Percentiles rank a stretch among this genome's conserved stretches.
These are phyloP conservation scores for Penicillium taxi DNA, from an alignment of 495 filamentous ascomycete genomes.

Conservation along the genomic window DNA sequence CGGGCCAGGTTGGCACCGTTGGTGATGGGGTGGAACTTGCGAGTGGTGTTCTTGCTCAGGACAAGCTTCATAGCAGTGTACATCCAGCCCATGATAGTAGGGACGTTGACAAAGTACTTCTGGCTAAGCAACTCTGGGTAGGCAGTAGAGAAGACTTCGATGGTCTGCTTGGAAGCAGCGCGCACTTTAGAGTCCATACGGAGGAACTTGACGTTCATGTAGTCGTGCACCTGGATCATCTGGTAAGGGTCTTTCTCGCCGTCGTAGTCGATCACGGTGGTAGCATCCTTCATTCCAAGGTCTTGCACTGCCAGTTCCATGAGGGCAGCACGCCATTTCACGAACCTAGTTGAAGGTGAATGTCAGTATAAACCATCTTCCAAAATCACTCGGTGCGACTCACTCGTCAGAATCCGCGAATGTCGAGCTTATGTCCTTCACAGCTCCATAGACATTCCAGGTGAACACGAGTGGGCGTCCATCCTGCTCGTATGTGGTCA, in stretches of 20 bases:
- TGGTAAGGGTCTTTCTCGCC: slow-evolving; percentile 67
- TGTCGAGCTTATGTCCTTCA: slow-evolving; percentile 61
- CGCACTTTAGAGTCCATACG: slow-evolving; percentile 61
- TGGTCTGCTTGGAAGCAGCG: slow-evolving; percentile 66
- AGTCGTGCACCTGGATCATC: slow-evolving; percentile 87
- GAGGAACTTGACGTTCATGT: slow-evolving; percentile 72
- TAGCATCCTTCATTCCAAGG: slow-evolving; percentile 57
- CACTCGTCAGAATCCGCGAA: slow-evolving; percentile 74
- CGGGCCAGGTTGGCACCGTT: slow-evolving; percentile 62
- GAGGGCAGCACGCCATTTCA: slow-evolving; percentile 76
- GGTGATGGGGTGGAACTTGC: slow-evolving; percentile 77
- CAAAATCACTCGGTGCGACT: slow-evolving; percentile 17
- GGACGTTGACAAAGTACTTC: slow-evolving; percentile 93
- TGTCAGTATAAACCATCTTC: background rate
- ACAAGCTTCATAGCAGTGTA: slow-evolving; percentile 73
- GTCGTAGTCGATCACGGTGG: slow-evolving; percentile 62
- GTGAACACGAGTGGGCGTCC: slow-evolving; percentile 48
- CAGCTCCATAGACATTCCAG: slow-evolving; percentile 82
- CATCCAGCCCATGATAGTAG: slow-evolving; percentile 79
- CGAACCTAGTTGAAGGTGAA: slow-evolving; percentile 57
- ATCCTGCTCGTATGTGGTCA: slow-evolving; percentile 39
- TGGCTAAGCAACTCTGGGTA: slow-evolving; percentile 83
- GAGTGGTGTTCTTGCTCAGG: slow-evolving; percentile 66
- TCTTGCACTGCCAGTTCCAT: slow-evolving; percentile 75
- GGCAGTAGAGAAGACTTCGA: slow-evolving; percentile 63